Conservation (phyloP, 495 filamentous ascomycete genomes). For the Astrothelium macrocarpum region DNA sequence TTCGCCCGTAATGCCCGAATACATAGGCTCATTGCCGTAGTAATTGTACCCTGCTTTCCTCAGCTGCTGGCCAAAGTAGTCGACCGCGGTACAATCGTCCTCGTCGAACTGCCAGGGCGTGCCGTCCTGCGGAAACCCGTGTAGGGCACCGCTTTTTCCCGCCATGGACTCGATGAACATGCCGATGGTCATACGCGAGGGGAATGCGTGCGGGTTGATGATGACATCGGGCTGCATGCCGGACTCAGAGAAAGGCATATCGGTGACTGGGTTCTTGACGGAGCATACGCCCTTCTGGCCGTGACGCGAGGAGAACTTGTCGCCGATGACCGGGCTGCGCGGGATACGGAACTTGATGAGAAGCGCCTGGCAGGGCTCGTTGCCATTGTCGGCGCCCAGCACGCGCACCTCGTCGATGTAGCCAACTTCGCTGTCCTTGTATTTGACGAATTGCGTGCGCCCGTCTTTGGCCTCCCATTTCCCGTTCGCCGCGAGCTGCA, state of each 20-base stretch:
- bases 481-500: constrained; percentile 56
- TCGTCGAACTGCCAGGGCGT: constrained; percentile 84
- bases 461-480: constrained; percentile 61
- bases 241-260: constrained; percentile 97
- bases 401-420: constrained; percentile 90
- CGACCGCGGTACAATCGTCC: constrained; percentile 80
- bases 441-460: constrained; percentile 71
- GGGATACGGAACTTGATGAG: constrained; percentile 90
- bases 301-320: constrained; percentile 97
- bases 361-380: constrained; percentile 71
- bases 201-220: constrained; percentile 99
- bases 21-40: constrained; percentile 96
- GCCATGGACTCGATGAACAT: constrained; percentile 98
- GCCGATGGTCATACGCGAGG: constrained; percentile 99
- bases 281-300: constrained; percentile 96
- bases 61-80: constrained; percentile 94
- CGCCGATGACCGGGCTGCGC: constrained; percentile 83
- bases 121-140: constrained; percentile 87
- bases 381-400: constrained; percentile 70
- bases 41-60: constrained; percentile 94
- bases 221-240: constrained; percentile 96
- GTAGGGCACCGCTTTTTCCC: constrained; percentile 86
- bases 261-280: constrained; percentile 88
- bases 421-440: constrained; percentile 79
- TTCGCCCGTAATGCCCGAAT: constrained; percentile 88